Percentiles rank a stretch among this genome's conserved stretches.
Evolutionary conservation across 192 early-diverging fungal species (phyloP).

Genomic region (Backusella morwellensis): DNA sequence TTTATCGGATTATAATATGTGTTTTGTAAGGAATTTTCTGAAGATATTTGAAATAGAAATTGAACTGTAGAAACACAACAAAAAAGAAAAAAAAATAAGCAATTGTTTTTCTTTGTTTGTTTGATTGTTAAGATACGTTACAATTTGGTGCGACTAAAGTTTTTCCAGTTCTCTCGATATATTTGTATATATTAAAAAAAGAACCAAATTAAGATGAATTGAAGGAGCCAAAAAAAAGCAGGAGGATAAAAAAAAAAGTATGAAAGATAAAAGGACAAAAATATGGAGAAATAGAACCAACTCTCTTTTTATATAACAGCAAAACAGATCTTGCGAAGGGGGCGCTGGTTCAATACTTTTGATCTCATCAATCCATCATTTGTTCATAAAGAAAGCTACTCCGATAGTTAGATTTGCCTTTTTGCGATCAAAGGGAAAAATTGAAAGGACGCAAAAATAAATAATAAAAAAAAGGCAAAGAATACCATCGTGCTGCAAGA

Average conservation of each 20-base stretch:
- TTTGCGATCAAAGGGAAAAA: neutral
- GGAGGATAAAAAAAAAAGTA: neutral
- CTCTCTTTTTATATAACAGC: neutral
- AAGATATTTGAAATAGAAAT: neutral
- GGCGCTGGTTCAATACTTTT: neutral
- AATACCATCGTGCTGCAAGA: neutral
- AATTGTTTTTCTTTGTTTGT: neutral
- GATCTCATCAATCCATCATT: neutral
- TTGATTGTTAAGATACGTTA: neutral
- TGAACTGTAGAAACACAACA: neutral
- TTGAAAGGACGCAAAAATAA: neutral
- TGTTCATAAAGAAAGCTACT: neutral
- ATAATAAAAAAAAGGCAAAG: constrained; percentile 13
- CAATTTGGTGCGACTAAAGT: neutral
- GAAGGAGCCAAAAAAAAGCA: neutral
- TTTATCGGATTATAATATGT: neutral
- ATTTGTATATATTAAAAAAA: neutral
- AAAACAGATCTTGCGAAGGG: neutral
- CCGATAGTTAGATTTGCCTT: constrained; percentile 11
- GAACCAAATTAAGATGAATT: neutral
- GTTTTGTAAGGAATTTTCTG: constrained; percentile 17
- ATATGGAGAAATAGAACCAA: neutral
- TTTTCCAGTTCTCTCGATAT: neutral
- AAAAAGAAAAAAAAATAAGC: neutral
- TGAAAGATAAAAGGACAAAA: neutral